These are phyloP conservation scores for Elongisporangium anandrum DNA, from an alignment of 352 stramenopile genomes.

Conservation along the genomic window DNA sequence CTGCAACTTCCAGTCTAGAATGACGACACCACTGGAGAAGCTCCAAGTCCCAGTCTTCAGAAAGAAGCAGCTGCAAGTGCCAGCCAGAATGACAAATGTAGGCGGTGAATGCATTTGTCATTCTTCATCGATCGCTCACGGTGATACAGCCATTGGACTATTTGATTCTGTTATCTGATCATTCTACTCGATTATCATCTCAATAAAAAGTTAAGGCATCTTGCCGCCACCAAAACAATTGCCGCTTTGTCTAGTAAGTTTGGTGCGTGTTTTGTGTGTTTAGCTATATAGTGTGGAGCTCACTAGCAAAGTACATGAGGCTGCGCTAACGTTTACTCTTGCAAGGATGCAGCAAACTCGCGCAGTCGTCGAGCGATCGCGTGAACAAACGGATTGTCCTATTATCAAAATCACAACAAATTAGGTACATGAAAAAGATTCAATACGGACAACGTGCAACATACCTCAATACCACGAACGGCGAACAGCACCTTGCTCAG, in stretches of 20 bases:
- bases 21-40: too few species aligned
- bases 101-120: too few species aligned
- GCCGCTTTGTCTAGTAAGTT: background rate
- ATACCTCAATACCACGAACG: constrained; percentile 63
- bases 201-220: too few species aligned
- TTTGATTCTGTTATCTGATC: too few species aligned
- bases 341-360: constrained; percentile 29
- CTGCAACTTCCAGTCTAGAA: too few species aligned
- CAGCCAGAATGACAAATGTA: too few species aligned
- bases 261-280: background rate
- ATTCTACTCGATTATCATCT: too few species aligned
- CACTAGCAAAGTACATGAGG: background rate
- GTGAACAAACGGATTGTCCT: constrained; percentile 70
- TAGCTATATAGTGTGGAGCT: background rate
- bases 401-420: background rate
- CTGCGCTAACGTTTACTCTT: background rate
- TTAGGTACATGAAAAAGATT: constrained; percentile 5
- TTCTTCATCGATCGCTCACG: too few species aligned
- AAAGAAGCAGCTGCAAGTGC: too few species aligned
- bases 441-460: constrained; percentile 5
- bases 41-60: too few species aligned
- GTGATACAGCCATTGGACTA: too few species aligned
- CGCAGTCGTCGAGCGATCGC: constrained; percentile 62
- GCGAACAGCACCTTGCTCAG: constrained; percentile 67
- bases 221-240: too few species aligned